Evolutionary conservation across 306 rosid species (phyloP).

Genomic region (Glycine soja): DNA sequence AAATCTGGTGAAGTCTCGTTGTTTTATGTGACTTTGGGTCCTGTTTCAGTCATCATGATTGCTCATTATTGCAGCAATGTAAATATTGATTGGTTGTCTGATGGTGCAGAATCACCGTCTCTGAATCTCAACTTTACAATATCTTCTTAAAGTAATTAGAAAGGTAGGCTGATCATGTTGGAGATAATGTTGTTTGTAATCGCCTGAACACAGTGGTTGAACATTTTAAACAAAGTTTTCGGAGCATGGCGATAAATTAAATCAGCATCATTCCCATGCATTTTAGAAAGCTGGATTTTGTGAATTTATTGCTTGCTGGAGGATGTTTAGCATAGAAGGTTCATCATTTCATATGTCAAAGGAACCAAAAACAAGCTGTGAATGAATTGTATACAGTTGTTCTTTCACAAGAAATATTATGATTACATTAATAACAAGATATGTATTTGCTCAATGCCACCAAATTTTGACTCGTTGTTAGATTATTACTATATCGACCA

Average conservation of each 20-base stretch:
- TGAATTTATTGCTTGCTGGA: conserved; percentile 38
- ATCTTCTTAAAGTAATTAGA: conserved; percentile 47
- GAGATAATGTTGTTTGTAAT: conserved; percentile 55
- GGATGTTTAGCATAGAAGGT: conserved; percentile 43
- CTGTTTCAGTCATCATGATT: conserved; percentile 38
- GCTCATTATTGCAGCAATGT: conserved; percentile 47
- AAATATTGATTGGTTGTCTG: neutral
- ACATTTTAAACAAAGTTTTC: conserved; percentile 20
- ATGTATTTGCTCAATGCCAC: neutral
- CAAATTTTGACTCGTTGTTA: too few relatives aligned
- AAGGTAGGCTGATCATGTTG: conserved; percentile 45
- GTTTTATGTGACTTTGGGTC: conserved; percentile 36
- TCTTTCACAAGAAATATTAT: conserved; percentile 23
- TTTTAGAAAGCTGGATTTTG: conserved; percentile 47
- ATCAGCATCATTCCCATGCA: conserved; percentile 41
- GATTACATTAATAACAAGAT: neutral
- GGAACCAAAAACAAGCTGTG: conserved; percentile 9
- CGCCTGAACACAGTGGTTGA: conserved; percentile 41
- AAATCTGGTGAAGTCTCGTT: conserved; percentile 59
- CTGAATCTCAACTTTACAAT: conserved; percentile 34
- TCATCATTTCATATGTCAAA: neutral
- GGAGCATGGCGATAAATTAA: too few relatives aligned
- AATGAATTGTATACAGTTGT: conserved; percentile 42
- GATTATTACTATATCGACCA: neutral
- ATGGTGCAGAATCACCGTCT: conserved; percentile 50